Evolutionary conservation across 177 flowering plant genomes (phyloP).

Genomic region (Vitis hybrid): DNA sequence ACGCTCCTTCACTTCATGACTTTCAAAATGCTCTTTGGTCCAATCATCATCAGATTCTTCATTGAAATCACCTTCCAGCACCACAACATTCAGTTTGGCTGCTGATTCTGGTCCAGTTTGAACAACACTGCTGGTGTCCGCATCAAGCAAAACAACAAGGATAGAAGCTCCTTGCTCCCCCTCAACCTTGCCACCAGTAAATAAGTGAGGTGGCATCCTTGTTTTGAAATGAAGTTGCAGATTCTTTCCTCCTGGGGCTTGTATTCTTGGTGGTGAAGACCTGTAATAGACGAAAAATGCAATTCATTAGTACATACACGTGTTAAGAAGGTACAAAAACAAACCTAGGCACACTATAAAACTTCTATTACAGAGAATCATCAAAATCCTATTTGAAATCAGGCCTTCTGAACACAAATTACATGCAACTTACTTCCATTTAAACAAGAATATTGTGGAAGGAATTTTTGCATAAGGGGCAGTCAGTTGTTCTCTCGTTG

Average conservation of each 20-base stretch:
- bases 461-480: too few species aligned
- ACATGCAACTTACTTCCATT: too few species aligned
- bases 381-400: too few species aligned
- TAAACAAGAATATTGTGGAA: too few species aligned
- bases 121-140: constrained; percentile 33
- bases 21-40: constrained; percentile 46
- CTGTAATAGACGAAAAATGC: constrained; percentile 16
- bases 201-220: constrained; percentile 52
- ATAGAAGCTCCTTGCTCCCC: constrained; percentile 59
- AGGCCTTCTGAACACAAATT: too few species aligned
- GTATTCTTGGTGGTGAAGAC: constrained; percentile 34
- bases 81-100: constrained; percentile 48
- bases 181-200: constrained; percentile 58
- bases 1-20: constrained; percentile 51
- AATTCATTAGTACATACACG: background rate
- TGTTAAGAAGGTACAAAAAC: background rate
- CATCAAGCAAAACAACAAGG: constrained; percentile 40
- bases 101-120: constrained; percentile 41
- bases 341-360: too few species aligned
- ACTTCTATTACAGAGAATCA: too few species aligned
- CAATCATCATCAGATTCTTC: constrained; percentile 46
- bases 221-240: constrained; percentile 45
- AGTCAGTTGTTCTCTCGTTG: too few species aligned
- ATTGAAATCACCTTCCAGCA: constrained; percentile 57
- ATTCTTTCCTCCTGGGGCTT: constrained; percentile 32